Base-by-base conservation (phyloP, 2,329 filamentous ascomycete species). In the Fusarium humuli region DNA sequence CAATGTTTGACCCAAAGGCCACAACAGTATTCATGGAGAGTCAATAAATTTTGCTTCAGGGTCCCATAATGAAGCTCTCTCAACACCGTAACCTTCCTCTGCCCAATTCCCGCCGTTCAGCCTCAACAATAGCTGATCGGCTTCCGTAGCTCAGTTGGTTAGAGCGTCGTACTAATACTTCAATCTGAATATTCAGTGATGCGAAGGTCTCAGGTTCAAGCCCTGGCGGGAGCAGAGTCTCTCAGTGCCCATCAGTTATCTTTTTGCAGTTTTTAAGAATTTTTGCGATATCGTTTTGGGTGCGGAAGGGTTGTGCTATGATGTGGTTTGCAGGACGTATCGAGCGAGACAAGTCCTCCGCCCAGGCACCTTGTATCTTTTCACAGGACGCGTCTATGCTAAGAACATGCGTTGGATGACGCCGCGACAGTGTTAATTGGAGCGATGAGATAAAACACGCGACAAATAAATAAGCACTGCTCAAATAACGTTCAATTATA, bases 31-130 rank as follows among this genome's bases (percentile, higher is more conserved):
- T 30, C 18, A n/a, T n/a, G 34, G 34, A 11, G 34, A 7, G 16
- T n/a, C 34, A 5, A 37, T 11, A 6, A 0, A 37, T n/a, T n/a
- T 9, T 1, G 34, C 9, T 37, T 37, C 34, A 1, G 11, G 16
- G 32, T 37, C 34, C 34, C 16, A 5, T 1, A 5, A n/a, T n/a
- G 8, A 11, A 5, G 11, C 34, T 37, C 32, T 37, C 18, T 5
- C 18, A 9, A 34, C 10, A 10, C 6, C 2, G 10, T 10, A 37
- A 37, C 34, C 34, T n/a, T 37, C 34, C 18, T 37, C 3, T n/a
- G 3, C 0, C 0, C 1, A 37, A 12, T n/a, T 37, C 18, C 12
- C 6, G 6, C 10, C 2, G 4, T 1, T 18, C 0, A 12, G 4
- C 0, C 9, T 3, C 23, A 48, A 48, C 46, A 30, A 48, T 13